phyloP scores from a whole-genome alignment of 164 flowering plant genomes.

The Akebia trifoliata region DNA sequence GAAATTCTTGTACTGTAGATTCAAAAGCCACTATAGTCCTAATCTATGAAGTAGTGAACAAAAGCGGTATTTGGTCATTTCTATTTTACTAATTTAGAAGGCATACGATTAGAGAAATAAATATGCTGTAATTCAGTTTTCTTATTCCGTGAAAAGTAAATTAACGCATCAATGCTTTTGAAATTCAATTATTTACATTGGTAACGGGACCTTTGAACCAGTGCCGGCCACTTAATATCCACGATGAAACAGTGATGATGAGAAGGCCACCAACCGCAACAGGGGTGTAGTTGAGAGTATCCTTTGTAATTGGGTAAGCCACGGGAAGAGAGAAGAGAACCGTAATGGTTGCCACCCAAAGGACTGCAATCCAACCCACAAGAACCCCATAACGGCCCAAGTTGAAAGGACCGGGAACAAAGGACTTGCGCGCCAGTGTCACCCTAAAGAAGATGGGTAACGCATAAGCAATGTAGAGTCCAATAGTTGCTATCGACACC shows the following conservation, averaged over 20 bases:
- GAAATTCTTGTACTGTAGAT: no score
- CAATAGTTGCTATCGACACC: constrained; percentile 95
- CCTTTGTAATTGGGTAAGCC: constrained; percentile 58
- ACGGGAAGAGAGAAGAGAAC: constrained; percentile 90
- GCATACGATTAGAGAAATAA: no score
- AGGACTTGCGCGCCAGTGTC: constrained; percentile 73
- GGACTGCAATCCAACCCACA: constrained; percentile 89
- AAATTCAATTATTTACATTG: constrained; percentile 37
- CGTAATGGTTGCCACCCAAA: constrained; percentile 82
- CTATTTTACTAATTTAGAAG: no score
- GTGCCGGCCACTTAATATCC: constrained; percentile 65
- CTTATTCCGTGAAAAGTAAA: no score
- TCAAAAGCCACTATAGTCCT: no score
- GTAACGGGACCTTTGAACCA: constrained; percentile 80
- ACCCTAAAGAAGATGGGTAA: constrained; percentile 84
- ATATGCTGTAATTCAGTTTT: no score
- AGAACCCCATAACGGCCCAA: constrained; percentile 66
- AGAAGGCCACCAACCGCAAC: constrained; percentile 80
- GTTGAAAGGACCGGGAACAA: constrained; percentile 81
- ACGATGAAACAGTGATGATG: constrained; percentile 41
- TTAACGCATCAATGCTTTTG: not conserved
- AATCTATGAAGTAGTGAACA: no score
- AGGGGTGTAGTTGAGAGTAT: constrained; percentile 91
- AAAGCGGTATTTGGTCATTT: no score
- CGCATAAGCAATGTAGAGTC: constrained; percentile 91